A percentile compares a stretch with the other conserved stretches of the same genome.
These are phyloP conservation scores for Ulota crispa DNA, from an alignment of 225 moss, liverwort and hornwort genomes.

Conservation along the genomic window DNA sequence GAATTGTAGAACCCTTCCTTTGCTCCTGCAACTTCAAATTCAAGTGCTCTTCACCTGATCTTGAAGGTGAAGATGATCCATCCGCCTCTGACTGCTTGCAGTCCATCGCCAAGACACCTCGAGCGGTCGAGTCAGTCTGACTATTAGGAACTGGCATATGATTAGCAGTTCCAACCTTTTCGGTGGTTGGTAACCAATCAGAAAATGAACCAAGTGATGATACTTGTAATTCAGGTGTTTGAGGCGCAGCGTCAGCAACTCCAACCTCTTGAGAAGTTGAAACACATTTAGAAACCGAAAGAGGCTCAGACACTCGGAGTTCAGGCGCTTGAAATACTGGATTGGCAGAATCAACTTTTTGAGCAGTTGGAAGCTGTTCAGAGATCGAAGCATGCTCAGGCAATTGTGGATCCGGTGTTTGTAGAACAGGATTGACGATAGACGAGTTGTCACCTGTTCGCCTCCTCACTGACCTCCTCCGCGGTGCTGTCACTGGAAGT, in stretches of 20 bases:
- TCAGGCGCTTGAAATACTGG: constrained; percentile 5
- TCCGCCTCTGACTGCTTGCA: constrained; percentile 32
- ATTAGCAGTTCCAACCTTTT: background rate
- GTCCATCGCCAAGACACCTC: constrained; percentile 5
- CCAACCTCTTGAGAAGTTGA: background rate
- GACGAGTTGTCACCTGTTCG: constrained; percentile 16
- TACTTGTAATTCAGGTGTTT: constrained; percentile 8
- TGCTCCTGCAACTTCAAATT: constrained; percentile 17
- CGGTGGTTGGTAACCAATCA: background rate
- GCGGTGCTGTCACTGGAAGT: constrained; percentile 12
- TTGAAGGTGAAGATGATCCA: constrained; percentile 28
- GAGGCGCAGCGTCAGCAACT: background rate
- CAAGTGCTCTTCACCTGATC: constrained; percentile 6
- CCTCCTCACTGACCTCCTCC: constrained; percentile 22
- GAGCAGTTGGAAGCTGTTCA: background rate
- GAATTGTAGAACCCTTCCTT: constrained; percentile 21
- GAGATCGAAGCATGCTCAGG: background rate
- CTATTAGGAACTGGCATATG: background rate
- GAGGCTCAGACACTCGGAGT: background rate
- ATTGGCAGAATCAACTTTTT: background rate
- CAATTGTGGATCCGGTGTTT: constrained; percentile 10
- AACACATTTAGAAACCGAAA: background rate
- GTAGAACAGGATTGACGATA: background rate
- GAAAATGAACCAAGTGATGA: background rate
- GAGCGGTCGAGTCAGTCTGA: background rate